A percentile compares a stretch with the other conserved stretches of the same genome.
These are phyloP conservation scores for Lolium rigidum DNA, from an alignment of 176 grass and related monocot species.

Conservation along the genomic window DNA sequence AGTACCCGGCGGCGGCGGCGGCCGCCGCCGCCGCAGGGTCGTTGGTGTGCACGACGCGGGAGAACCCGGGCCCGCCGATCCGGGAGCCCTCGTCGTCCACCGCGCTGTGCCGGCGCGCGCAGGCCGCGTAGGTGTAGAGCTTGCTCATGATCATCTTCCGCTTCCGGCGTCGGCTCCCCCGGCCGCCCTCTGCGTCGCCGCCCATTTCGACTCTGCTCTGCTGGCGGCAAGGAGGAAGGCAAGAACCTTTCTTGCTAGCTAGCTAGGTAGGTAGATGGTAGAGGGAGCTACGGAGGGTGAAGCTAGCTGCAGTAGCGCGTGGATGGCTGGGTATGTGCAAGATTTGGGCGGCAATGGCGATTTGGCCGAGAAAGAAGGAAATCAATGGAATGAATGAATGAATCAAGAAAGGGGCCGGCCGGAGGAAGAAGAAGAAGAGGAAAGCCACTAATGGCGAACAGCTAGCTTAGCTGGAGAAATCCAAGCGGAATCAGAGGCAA, in stretches of 20 bases:
- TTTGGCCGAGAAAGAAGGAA: neutral
- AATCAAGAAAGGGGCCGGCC: neutral
- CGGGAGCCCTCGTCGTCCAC: slow-evolving; percentile 51
- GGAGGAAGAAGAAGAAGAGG: neutral
- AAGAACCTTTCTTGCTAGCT: neutral
- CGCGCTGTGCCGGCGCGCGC: slow-evolving; percentile 48
- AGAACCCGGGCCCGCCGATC: slow-evolving; percentile 81
- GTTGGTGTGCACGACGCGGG: slow-evolving; percentile 62
- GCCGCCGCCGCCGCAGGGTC: neutral
- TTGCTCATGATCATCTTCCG: slow-evolving; percentile 51
- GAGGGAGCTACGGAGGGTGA: neutral
- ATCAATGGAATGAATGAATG: neutral
- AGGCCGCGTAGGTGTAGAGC: slow-evolving; percentile 74
- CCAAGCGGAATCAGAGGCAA: neutral
- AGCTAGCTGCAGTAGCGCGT: neutral
- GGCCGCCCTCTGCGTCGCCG: neutral
- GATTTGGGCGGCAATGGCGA: neutral
- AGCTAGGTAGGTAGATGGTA: too few relatives aligned
- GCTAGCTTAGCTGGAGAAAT: neutral
- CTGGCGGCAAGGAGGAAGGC: neutral
- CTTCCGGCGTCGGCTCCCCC: neutral
- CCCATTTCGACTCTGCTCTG: neutral
- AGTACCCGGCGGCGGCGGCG: neutral
- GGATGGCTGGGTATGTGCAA: neutral
- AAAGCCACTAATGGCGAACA: neutral